Evolutionary conservation across 2,329 filamentous ascomycete genomes (phyloP), one percentile per base, ranked within the genome.

Genomic region (Phialophora expanda): DNA sequence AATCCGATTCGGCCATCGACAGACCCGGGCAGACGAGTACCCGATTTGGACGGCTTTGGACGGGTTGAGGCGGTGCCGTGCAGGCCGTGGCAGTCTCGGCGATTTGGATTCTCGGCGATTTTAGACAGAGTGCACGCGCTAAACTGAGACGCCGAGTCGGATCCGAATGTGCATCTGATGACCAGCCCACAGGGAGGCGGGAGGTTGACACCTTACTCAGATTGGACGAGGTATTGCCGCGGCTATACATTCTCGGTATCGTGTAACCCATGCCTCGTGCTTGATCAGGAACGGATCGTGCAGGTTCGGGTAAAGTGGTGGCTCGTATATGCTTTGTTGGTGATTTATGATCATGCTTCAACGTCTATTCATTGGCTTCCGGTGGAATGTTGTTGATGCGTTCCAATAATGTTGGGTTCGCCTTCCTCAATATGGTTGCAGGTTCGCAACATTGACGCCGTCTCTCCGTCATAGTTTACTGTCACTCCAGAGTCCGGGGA

Each of bases 221-320:
- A 51, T 51, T 51, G 48, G 48, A 26, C 4, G 48, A 28, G 48
- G 20, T 26, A 28, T 51, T 24, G 20, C 48, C 48, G 48, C 48
- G 48, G 48, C 20, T 51, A 51, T 26, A 6, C 24, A 17, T 26
- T 7, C 38, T n/a, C 2, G 11, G 48, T 12, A 51, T 4, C 48
- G 4, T 4, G 14, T 22, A 26, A 14, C 48, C 48, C 48, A 5
- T 22, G 20, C 8, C 48, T 51, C 24, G 22, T 51, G 48, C 48
- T 2, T 26, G 48, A 51, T 51, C 22, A 14, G 48, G 48, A 51
- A 51, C 48, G 14, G 48, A 51, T 51, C 48, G 48, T 51, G 48
- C 48, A 12, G 48, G 11, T 26, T 2, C n/a, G 12, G 48, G 48
- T 51, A 3, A 26, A 51, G 48, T 28, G 48, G n/a, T 4, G 12